phyloP scores from a whole-genome alignment of 345 rosid genomes.

The Gossypium rotundifolium region DNA sequence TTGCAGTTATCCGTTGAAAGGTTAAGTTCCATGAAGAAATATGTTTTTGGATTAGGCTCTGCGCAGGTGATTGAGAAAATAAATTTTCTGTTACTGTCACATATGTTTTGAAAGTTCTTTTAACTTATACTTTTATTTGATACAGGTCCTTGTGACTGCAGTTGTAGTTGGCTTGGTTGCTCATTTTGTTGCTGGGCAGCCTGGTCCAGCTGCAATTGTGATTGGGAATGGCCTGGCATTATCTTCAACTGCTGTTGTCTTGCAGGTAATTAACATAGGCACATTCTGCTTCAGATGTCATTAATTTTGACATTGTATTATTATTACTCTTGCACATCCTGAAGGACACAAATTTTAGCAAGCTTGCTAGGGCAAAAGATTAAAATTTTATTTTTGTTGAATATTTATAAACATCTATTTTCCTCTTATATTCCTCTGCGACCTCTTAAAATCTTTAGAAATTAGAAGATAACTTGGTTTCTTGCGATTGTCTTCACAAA shows the following conservation, averaged over 20 bases:
- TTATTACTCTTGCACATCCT: neutral
- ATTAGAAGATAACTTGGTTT: neutral
- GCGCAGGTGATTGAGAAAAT: constrained; percentile 61
- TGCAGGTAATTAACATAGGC: constrained; percentile 51
- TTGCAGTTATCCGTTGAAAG: constrained; percentile 96
- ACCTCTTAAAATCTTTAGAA: neutral
- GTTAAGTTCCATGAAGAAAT: constrained; percentile 98
- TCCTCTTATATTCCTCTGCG: neutral
- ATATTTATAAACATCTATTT: neutral
- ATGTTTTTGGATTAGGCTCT: constrained; percentile 95
- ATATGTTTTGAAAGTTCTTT: neutral
- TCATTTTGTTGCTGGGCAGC: constrained; percentile 71
- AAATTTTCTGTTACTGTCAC: constrained; percentile 3
- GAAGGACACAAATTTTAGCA: neutral
- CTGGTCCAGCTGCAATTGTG: constrained; percentile 95
- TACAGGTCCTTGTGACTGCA: constrained; percentile 92
- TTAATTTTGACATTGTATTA: neutral
- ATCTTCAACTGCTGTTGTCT: constrained; percentile 96
- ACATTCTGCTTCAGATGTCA: constrained; percentile 15
- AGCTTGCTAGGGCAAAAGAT: constrained; percentile 15
- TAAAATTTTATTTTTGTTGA: neutral
- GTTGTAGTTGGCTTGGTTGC: constrained; percentile 73
- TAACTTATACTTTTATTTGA: constrained; percentile 18
- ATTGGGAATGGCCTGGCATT: constrained; percentile 96
- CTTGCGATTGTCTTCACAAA: neutral